phyloP scores from a whole-genome alignment of 768 basidiomycete species.

The Tephrocybe rancida region DNA sequence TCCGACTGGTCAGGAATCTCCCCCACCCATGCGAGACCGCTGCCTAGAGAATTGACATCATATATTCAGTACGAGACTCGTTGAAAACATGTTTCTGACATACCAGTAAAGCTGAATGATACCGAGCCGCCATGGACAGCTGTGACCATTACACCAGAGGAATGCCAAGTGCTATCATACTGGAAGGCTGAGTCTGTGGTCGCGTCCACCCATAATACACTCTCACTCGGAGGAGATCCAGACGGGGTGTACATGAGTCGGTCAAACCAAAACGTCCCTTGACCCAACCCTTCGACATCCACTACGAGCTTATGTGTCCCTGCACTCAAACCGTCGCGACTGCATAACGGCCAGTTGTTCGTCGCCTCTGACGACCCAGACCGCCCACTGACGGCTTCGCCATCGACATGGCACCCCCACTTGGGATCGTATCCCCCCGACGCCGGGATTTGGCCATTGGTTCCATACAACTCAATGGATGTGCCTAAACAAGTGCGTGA shows the following conservation, averaged over 20 bases:
- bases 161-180: not conserved
- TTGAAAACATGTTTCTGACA: not conserved
- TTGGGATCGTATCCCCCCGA: not conserved
- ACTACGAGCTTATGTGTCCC: not conserved
- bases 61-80: not conserved
- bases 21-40: not conserved
- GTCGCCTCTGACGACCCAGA: not conserved
- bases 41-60: not conserved
- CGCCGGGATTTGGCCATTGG: not conserved
- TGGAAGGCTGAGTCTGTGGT: not conserved
- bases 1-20: conserved; percentile 1
- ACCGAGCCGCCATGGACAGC: not conserved
- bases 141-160: not conserved
- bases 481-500: not conserved
- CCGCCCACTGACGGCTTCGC: not conserved
- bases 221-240: not conserved
- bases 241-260: not conserved
- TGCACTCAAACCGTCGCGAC: not conserved
- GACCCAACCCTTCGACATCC: not conserved
- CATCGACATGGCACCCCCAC: not conserved
- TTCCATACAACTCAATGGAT: not conserved
- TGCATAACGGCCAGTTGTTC: not conserved
- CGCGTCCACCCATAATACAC: not conserved
- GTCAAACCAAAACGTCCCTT: not conserved
- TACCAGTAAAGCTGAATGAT: not conserved